phyloP scores from a whole-genome alignment of 140 eudicot genomes.

The Erigeron philadelphicus region DNA sequence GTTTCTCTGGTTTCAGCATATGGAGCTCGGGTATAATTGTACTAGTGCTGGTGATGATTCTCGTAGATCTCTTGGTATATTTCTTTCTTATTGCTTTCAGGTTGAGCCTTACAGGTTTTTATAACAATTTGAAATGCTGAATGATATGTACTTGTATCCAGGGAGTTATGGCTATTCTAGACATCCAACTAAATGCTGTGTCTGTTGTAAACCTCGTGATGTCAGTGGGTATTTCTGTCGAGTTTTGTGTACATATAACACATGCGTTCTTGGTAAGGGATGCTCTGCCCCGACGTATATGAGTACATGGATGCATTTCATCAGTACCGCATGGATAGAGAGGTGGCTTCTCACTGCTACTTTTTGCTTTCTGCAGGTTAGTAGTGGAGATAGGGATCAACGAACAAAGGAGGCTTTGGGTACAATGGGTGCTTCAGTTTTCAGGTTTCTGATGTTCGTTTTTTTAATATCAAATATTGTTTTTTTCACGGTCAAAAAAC shows the following conservation, averaged over 20 bases:
- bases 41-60: conserved; percentile 78
- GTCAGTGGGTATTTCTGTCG: conserved; percentile 96
- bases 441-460: conserved; percentile 63
- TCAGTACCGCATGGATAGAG: background rate
- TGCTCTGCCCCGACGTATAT: background rate
- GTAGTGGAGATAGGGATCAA: conserved; percentile 72
- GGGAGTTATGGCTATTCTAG: conserved; percentile 95
- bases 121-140: background rate
- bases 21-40: conserved; percentile 87
- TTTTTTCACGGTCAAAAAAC: background rate
- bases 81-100: conserved; percentile 18
- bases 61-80: conserved; percentile 82
- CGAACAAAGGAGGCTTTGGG: conserved; percentile 76
- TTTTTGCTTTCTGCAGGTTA: conserved; percentile 37
- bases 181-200: conserved; percentile 88
- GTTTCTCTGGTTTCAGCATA: conserved; percentile 40
- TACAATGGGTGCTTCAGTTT: conserved; percentile 95
- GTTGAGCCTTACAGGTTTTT: conserved; percentile 4
- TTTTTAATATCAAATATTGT: background rate
- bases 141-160: conserved; percentile 28
- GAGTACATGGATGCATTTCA: too few species aligned
- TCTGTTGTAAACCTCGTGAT: conserved; percentile 96
- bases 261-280: conserved; percentile 91
- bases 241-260: conserved; percentile 90
- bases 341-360: conserved; percentile 19